Conservation (phyloP, 2,329 filamentous ascomycete genomes). For the Hansfordia pulvinata region DNA sequence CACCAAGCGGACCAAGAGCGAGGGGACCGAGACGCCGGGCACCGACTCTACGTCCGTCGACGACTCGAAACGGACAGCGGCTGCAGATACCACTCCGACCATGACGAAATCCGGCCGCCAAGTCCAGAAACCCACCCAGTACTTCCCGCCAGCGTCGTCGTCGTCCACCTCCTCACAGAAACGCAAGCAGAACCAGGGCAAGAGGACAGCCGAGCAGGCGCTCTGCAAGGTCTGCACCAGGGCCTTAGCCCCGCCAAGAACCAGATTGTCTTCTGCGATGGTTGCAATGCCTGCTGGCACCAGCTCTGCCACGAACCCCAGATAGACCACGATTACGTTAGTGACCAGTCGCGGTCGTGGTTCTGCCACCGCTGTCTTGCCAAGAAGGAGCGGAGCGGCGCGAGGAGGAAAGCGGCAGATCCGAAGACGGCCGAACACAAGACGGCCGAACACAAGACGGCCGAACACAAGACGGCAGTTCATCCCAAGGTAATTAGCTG, state of each 20-base stretch:
- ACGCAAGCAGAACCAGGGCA: conserved; percentile 32
- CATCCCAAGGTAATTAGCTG: conserved; percentile 21
- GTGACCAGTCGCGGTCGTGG: conserved; percentile 56
- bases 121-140: conserved; percentile 51
- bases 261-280: conserved; percentile 76
- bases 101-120: conserved; percentile 66
- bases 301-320: conserved; percentile 68
- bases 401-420: conserved; percentile 22
- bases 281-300: conserved; percentile 69
- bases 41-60: conserved; percentile 16
- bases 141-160: conserved; percentile 37
- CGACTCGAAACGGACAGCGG: conserved; percentile 5
- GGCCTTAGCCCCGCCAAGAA: conserved; percentile 58
- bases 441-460: conserved; percentile 18
- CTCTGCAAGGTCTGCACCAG: conserved; percentile 62
- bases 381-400: conserved; percentile 29
- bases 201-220: conserved; percentile 44
- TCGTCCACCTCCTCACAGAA: conserved; percentile 13
- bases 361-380: conserved; percentile 49
- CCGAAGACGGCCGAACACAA: conserved; percentile 19
- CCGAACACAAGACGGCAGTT: conserved; percentile 8
- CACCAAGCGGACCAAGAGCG: conserved; percentile 18
- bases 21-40: conserved; percentile 11
- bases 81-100: conserved; percentile 31
- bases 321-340: conserved; percentile 56